These are phyloP conservation scores for Globisporangium megalacanthum DNA, from an alignment of 352 stramenopile species.

Conservation along the genomic window DNA sequence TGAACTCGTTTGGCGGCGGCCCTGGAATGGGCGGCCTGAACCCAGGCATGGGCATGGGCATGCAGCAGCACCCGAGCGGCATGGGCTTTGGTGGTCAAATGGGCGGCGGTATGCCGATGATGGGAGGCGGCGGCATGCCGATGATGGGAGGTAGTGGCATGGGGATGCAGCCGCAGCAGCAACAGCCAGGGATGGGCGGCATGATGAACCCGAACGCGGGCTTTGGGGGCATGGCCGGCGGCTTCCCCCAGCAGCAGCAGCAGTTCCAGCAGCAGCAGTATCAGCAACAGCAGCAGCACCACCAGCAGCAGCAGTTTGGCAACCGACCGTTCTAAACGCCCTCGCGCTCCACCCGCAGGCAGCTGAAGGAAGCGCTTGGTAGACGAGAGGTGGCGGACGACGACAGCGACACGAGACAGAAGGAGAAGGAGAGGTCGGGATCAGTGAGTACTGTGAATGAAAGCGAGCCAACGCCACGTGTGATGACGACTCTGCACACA, in stretches of 20 bases:
- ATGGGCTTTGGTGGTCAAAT: slow-evolving; percentile 27
- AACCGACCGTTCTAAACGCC: slow-evolving; percentile 40
- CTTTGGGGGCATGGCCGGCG: slow-evolving; percentile 35
- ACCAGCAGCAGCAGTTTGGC: slow-evolving; percentile 54
- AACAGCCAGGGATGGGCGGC: slow-evolving; percentile 36
- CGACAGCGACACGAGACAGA: neutral
- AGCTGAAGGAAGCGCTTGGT: neutral
- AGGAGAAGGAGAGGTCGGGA: neutral
- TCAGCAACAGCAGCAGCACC: slow-evolving; percentile 41
- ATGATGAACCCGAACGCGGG: slow-evolving; percentile 57
- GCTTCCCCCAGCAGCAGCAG: slow-evolving; percentile 39
- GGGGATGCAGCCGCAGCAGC: slow-evolving; percentile 28
- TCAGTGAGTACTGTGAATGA: no score
- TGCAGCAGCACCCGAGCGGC: slow-evolving; percentile 20
- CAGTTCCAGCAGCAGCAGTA: slow-evolving; percentile 38
- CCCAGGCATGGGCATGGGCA: slow-evolving; percentile 34
- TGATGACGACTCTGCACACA: neutral
- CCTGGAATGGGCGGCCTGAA: slow-evolving; percentile 21
- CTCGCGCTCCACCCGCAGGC: neutral
- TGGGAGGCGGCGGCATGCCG: slow-evolving; percentile 3
- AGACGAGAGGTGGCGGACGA: neutral
- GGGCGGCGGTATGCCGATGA: slow-evolving; percentile 20
- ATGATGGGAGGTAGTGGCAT: slow-evolving; percentile 28
- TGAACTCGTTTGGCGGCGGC: slow-evolving; percentile 30
- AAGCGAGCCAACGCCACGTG: neutral